Percentiles rank a stretch among this genome's conserved stretches.
phyloP scores from a whole-genome alignment of 768 basidiomycete species.

The Termitomyces sp. region DNA sequence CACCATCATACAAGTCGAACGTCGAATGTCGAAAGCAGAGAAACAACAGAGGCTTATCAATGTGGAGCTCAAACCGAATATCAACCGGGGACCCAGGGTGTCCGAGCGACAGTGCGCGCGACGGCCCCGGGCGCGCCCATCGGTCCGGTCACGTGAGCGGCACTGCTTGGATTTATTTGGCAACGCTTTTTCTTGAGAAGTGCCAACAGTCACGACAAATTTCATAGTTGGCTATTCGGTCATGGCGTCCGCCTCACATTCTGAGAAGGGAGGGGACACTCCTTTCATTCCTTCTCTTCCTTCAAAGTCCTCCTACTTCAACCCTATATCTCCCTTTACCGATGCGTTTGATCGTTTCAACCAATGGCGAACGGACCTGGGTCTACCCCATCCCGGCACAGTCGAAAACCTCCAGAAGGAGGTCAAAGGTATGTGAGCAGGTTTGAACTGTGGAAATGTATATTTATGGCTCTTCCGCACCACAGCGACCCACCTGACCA shows the following conservation, averaged over 20 bases:
- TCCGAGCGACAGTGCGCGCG: no score
- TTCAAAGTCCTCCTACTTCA: constrained; percentile 33
- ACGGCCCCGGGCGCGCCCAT: no score
- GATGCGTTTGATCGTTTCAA: constrained; percentile 71
- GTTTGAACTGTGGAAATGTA: not conserved
- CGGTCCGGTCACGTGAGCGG: not conserved
- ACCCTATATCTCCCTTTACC: constrained; percentile 55
- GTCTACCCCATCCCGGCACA: constrained; percentile 87
- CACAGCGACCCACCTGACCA: constrained; percentile 84
- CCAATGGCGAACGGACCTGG: constrained; percentile 77
- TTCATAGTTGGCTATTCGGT: constrained; percentile 14
- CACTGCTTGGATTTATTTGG: constrained; percentile 30
- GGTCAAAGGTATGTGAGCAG: constrained; percentile 66
- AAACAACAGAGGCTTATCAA: no score
- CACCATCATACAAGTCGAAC: not conserved
- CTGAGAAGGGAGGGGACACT: constrained; percentile 40
- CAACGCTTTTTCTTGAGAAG: constrained; percentile 30
- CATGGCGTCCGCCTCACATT: constrained; percentile 44
- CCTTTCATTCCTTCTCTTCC: constrained; percentile 27
- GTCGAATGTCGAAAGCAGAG: not conserved
- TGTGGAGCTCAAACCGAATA: no score
- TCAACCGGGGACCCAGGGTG: no score
- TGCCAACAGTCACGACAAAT: constrained; percentile 24
- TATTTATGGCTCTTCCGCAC: constrained; percentile 2
- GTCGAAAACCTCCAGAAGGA: constrained; percentile 93